Evolutionary conservation across 2,329 filamentous ascomycete species (phyloP).

Genomic region (Graphium sp.): DNA sequence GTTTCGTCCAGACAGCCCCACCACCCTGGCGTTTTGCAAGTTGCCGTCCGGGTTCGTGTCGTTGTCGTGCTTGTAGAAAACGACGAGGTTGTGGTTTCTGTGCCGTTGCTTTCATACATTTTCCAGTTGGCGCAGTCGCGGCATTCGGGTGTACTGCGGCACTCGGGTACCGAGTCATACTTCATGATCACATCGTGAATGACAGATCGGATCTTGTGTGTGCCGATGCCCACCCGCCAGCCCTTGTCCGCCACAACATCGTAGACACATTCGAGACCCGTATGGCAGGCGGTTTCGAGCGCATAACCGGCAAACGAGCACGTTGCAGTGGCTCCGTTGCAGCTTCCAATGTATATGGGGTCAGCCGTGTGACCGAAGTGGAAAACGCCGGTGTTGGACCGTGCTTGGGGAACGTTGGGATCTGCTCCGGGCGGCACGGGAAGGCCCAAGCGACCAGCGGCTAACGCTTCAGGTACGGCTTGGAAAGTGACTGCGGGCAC

Average conservation of each 20-base stretch:
- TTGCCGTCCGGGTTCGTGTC: constrained; percentile 66
- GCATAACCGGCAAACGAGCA: constrained; percentile 90
- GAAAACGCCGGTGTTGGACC: constrained; percentile 59
- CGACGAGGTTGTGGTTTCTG: constrained; percentile 51
- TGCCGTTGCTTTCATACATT: constrained; percentile 84
- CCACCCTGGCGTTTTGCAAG: constrained; percentile 86
- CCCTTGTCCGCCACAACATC: constrained; percentile 84
- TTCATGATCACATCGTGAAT: constrained; percentile 75
- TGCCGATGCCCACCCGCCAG: constrained; percentile 81
- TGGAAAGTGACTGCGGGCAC: constrained; percentile 85
- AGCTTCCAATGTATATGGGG: constrained; percentile 84
- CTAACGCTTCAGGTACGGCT: constrained; percentile 78
- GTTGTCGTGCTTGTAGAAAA: constrained; percentile 35
- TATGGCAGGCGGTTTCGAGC: constrained; percentile 83
- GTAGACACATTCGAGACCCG: constrained; percentile 74
- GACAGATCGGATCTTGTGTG: constrained; percentile 77
- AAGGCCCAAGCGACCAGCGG: constrained; percentile 69
- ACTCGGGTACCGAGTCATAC: constrained; percentile 68
- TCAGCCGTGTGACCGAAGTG: constrained; percentile 96
- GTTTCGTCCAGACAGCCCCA: constrained; percentile 63
- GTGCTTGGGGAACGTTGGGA: constrained; percentile 51
- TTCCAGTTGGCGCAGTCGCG: constrained; percentile 89
- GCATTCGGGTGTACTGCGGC: constrained; percentile 61
- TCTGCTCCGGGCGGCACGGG: constrained; percentile 69
- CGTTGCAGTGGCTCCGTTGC: constrained; percentile 74